Evolutionary conservation across 1,284 basidiomycete genomes (phyloP).

Genomic region (Puccinia hordei): DNA sequence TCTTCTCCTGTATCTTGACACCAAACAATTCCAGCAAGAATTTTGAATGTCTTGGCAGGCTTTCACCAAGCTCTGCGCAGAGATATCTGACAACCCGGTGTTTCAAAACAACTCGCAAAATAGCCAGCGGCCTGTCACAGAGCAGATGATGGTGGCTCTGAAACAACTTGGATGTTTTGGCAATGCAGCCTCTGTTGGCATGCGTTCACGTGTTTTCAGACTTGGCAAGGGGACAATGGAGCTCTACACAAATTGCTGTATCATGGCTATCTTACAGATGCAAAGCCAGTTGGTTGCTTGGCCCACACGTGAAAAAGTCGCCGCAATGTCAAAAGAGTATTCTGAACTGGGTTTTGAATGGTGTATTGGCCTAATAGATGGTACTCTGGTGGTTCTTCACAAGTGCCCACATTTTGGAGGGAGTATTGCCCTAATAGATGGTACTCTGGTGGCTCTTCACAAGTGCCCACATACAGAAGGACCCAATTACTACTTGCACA

Average conservation of each 20-base stretch:
- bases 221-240: background rate
- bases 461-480: too few species aligned
- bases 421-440: too few species aligned
- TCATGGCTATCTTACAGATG: background rate
- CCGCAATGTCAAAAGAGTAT: background rate
- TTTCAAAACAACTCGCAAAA: background rate
- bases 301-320: background rate
- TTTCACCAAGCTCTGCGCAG: background rate
- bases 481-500: background rate
- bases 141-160: slow-evolving; percentile 6
- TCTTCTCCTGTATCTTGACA: too few species aligned
- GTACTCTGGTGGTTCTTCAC: background rate
- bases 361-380: background rate
- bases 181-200: background rate
- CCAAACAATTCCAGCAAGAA: too few species aligned
- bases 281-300: background rate
- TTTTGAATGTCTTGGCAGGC: too few species aligned
- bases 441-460: too few species aligned
- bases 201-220: background rate
- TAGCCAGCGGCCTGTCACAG: background rate
- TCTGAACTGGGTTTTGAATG: background rate
- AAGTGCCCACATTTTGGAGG: too few species aligned
- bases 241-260: background rate
- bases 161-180: slow-evolving; percentile 14
- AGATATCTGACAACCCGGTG: background rate